Percentiles rank a stretch among this genome's conserved stretches.
Conservation (phyloP, 1,284 basidiomycete genomes). For the Mixia osmundae region DNA sequence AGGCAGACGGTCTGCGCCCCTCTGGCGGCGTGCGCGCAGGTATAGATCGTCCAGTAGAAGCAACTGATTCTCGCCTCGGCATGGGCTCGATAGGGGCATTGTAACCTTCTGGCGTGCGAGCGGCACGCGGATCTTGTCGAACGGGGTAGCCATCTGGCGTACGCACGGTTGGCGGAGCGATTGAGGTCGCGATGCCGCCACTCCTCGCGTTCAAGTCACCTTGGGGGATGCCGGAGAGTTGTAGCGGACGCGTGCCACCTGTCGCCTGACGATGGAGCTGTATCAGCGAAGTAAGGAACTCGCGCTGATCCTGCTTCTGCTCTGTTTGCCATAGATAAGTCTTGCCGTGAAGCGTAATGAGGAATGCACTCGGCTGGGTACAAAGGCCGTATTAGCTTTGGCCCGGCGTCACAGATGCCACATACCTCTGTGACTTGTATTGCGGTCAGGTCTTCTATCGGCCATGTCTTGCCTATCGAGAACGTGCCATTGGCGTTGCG, state of each 20-base stretch:
- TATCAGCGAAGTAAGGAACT: conserved; percentile 43
- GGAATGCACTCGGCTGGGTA: conserved; percentile 27
- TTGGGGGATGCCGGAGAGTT: no score
- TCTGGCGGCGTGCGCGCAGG: no score
- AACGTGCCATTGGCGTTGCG: conserved; percentile 83
- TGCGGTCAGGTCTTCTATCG: conserved; percentile 48
- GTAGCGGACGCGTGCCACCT: conserved; percentile 5
- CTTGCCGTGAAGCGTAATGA: conserved; percentile 47
- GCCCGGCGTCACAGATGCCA: background rate
- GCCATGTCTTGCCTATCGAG: conserved; percentile 96
- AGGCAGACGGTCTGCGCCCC: no score
- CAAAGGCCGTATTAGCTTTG: background rate
- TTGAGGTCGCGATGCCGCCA: background rate
- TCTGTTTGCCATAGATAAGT: conserved; percentile 75
- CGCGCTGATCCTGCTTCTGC: conserved; percentile 38
- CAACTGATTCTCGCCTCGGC: no score
- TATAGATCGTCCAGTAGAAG: no score
- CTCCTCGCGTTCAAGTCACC: no score
- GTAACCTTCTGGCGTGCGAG: no score
- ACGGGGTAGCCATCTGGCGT: no score
- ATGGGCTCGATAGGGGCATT: no score
- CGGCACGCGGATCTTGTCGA: no score
- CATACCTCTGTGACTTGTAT: conserved; percentile 34
- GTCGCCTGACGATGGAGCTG: conserved; percentile 35
- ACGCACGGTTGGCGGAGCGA: background rate